Evolutionary conservation across 1,284 basidiomycete species (phyloP).

Genomic region (Melampsora abietis-canadensis): DNA sequence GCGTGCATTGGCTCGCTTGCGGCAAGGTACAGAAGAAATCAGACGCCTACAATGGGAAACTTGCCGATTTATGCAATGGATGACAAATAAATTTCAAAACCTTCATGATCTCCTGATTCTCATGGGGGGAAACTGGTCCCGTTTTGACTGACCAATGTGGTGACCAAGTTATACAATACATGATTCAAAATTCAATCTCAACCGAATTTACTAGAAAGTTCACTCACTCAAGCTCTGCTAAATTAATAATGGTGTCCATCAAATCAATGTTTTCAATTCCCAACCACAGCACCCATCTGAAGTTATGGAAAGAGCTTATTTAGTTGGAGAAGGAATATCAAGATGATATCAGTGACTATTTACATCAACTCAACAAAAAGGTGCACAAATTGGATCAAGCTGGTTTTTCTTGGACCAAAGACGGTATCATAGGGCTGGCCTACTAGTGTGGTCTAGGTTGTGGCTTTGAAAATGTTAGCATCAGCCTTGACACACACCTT

Average conservation of each 20-base stretch:
- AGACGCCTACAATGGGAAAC: slow-evolving; percentile 2
- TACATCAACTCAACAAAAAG: not conserved
- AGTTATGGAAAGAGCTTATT: not conserved
- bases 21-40: slow-evolving; percentile 6
- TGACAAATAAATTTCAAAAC: not conserved
- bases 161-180: not conserved
- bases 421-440: not conserved
- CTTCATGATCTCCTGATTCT: too few relatives aligned
- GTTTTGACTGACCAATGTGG: not conserved
- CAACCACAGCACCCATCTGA: not conserved
- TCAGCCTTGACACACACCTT: too few relatives aligned
- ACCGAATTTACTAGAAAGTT: not conserved
- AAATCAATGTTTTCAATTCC: not conserved
- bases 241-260: not conserved
- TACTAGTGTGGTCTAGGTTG: not conserved
- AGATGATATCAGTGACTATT: not conserved
- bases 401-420: not conserved
- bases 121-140: not conserved
- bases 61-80: not conserved
- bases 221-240: not conserved
- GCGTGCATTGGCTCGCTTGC: not conserved
- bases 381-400: not conserved
- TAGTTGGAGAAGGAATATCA: not conserved
- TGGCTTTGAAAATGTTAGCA: too few relatives aligned
- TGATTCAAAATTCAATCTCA: not conserved